Base-by-base conservation (phyloP, 495 filamentous ascomycete genomes). In the Pyronema omphalodes region DNA sequence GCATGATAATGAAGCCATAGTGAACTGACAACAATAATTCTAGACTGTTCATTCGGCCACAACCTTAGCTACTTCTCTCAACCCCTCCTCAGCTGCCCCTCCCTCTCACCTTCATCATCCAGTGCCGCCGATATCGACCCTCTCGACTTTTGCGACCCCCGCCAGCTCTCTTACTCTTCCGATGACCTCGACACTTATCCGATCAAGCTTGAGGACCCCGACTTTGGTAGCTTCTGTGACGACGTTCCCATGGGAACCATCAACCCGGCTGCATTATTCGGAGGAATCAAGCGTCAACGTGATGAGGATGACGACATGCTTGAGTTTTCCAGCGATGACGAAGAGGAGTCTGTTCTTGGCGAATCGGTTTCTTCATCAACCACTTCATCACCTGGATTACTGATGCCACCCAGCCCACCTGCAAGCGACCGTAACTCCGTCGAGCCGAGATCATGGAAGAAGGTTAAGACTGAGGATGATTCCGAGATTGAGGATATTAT, bases 101-200 rank as follows among this genome's bases (percentile, higher is more conserved):
- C 89, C 36, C 79, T 95, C 9, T 84, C 83, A 0, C 83, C 82
- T 0, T 53, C 61, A 0, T 82, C 79, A 9, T 82, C 89, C 19
- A 84, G 87, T 14, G 86, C 86, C 41, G 80, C 85, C 60, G 84
- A 86, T 29, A 77, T 77, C 49, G 81, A 82, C 46, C 84, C 87
- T 62, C 67, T 80, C 58, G 79, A 87, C 68, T 94, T 94, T 62
- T 96, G 91, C 69, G 87, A 98, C 62, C 91, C 91, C 18, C 83
- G 88, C 56, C 84, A 93, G 61, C 73, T 98, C 46, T 91, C 84
- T 4, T 88, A 94, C 43, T 78, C 79, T 64, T 72, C 78, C 0
- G 74, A 83, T 44, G 74, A 84, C 50, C 14, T 7, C 34, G 56
- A 54, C 53, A 58, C 62, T 37, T 14, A 17, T 3, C 43, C 11